These are phyloP conservation scores for Amaranthus cruentus DNA, from an alignment of 148 eudicot genomes.

Conservation along the genomic window DNA sequence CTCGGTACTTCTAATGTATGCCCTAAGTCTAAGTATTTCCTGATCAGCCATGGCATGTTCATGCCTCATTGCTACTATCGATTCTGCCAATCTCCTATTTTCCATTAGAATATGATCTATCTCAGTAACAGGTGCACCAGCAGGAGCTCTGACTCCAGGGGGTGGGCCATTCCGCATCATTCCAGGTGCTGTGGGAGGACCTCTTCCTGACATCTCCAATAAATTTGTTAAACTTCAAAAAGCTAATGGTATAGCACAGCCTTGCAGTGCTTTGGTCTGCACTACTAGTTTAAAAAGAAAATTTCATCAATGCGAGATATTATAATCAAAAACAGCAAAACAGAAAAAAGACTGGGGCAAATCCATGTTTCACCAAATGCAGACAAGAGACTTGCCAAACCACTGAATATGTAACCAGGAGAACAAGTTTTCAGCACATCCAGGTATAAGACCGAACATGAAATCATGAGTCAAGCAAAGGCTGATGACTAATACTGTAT, in stretches of 20 bases:
- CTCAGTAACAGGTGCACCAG: conserved; percentile 45
- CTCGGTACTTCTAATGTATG: conserved; percentile 66
- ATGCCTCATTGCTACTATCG: conserved; percentile 58
- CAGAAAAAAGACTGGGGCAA: too few relatives aligned
- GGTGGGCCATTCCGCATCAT: conserved; percentile 63
- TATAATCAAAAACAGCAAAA: background rate
- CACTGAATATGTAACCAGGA: background rate
- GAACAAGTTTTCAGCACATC: background rate
- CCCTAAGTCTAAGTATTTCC: conserved; percentile 56
- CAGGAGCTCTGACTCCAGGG: conserved; percentile 34
- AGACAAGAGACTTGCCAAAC: background rate
- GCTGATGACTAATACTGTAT: background rate
- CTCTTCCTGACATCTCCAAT: conserved; percentile 46
- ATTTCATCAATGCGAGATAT: background rate
- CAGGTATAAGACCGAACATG: background rate
- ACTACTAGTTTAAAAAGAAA: conserved; percentile 2
- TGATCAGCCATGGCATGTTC: conserved; percentile 55
- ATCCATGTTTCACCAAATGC: background rate
- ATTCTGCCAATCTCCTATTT: conserved; percentile 57
- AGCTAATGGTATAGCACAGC: background rate
- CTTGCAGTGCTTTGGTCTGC: background rate
- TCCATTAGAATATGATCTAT: conserved; percentile 57
- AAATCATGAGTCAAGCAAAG: background rate
- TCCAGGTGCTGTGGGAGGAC: conserved; percentile 53
- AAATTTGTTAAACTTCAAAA: background rate